Base-by-base conservation (phyloP, 2,329 filamentous ascomycete genomes). In the Xylaria sp. region DNA sequence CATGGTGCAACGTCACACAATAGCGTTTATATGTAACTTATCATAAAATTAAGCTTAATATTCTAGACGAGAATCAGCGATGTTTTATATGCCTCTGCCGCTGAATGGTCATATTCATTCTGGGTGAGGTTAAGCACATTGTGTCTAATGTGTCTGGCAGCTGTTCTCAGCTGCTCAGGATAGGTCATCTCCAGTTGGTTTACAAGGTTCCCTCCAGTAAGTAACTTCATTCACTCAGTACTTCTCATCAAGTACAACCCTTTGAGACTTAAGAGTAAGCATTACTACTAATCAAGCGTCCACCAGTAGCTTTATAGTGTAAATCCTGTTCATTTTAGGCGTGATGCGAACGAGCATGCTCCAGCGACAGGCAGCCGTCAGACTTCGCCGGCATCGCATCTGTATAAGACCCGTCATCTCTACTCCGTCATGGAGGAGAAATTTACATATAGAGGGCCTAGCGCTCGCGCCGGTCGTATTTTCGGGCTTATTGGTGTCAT, bases 381-480 rank as follows among this genome's bases (percentile, higher is more conserved):
- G 60, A 62, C 57, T 53, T 57, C 45, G 34, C 62, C 52, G 68
- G 46, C 71, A 60, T 61, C 66, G 70, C 69, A 68, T 71, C 36
- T n/a, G 18, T 69, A 70, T 56, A 53, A 57, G 53, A 32, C 55
- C 41, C 20, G 23, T 58, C n/a, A 15, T 69, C 58, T 66, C 68
- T 67, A 68, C 71, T 70, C 67, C 64, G 66, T 36, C 65, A 67
- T 76, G 68, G 62, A 73, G 52, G 63, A 77, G 78, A 68, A 62
- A 65, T 60, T 73, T 83, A 58, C 80, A 82, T 66, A 70, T 79
- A 62, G 75, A 80, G 60, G 74, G 82, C 18, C 70, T 86, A 13
- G 78, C 92, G n/a, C 79, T 91, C 3, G 89, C 91, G 8, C 92
- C 92, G 0, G 75, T 86, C 7, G 82, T 93, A 50, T 94, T 93